Conservation (phyloP, 2,329 filamentous ascomycete genomes). For the Volutella citrinella region DNA sequence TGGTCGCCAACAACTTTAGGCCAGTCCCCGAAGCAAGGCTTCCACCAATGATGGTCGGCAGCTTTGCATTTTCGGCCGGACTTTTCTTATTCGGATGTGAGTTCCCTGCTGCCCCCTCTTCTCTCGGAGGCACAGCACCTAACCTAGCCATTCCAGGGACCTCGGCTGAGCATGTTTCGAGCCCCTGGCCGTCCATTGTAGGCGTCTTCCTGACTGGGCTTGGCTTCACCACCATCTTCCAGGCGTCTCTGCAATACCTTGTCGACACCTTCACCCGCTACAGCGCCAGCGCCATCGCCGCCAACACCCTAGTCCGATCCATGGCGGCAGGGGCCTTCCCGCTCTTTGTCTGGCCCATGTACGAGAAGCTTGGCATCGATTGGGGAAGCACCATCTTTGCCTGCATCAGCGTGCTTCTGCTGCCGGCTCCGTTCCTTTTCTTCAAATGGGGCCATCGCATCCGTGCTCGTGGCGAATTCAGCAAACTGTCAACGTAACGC, state of each 20-base stretch:
- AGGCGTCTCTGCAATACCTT: conserved; percentile 3
- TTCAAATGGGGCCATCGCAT: no score
- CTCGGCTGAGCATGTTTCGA: not conserved
- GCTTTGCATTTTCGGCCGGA: conserved; percentile 38
- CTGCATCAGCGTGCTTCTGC: not conserved
- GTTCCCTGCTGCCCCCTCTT: no score
- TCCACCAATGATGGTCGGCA: conserved; percentile 43
- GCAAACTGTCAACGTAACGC: no score
- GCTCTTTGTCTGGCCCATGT: conserved; percentile 1
- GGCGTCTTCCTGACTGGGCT: not conserved
- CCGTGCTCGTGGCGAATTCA: no score
- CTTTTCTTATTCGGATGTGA: conserved; percentile 29
- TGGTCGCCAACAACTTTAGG: conserved; percentile 24
- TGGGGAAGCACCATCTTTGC: conserved; percentile 1
- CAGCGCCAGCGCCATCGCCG: conserved; percentile 3
- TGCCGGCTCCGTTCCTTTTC: conserved; percentile 3
- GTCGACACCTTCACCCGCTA: conserved; percentile 5
- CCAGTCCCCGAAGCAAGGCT: conserved; percentile 38
- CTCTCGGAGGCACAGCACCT: no score
- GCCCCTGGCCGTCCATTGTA: conserved; percentile 5
- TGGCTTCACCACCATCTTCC: conserved; percentile 9
- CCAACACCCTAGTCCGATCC: conserved; percentile 2
- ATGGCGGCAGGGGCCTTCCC: conserved; percentile 1
- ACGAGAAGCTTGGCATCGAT: not conserved
- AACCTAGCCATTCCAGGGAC: no score